Conservation (phyloP, 352 stramenopile genomes). For the Globisporangium parvum region DNA sequence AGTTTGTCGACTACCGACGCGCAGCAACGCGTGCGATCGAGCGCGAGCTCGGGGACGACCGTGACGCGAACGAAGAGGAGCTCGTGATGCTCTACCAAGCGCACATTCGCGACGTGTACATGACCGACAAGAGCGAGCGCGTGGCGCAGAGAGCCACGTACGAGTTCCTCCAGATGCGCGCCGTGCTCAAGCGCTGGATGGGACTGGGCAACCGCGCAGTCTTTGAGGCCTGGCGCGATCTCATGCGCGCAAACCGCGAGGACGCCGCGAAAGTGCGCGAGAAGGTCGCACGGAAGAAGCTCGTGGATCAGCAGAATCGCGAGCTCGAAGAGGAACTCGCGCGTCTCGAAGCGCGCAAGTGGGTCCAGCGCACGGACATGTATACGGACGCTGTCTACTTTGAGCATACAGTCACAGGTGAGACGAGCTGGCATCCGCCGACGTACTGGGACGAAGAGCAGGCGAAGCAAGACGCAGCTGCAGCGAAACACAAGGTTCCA, state of each 20-base stretch:
- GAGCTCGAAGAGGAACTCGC: slow-evolving; percentile 42
- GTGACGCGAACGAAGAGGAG: slow-evolving; percentile 33
- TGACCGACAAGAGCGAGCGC: slow-evolving; percentile 38
- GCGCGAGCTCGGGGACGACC: slow-evolving; percentile 24
- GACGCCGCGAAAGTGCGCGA: slow-evolving; percentile 23
- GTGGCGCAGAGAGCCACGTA: slow-evolving; percentile 38
- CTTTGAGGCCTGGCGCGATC: slow-evolving; percentile 59
- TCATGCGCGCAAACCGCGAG: slow-evolving; percentile 26
- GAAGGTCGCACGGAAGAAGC: slow-evolving; percentile 30
- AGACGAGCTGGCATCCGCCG: slow-evolving; percentile 43
- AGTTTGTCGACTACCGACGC: slow-evolving; percentile 39
- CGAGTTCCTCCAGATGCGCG: slow-evolving; percentile 59
- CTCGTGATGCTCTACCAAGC: slow-evolving; percentile 37
- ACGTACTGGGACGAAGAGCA: slow-evolving; percentile 53
- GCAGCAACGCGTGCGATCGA: slow-evolving; percentile 31
- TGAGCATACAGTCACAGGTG: slow-evolving; percentile 40
- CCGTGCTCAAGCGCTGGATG: slow-evolving; percentile 47
- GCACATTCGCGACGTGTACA: slow-evolving; percentile 39
- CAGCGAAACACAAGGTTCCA: slow-evolving; percentile 10
- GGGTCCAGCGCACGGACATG: slow-evolving; percentile 46
- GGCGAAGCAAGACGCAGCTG: slow-evolving; percentile 2
- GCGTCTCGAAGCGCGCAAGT: slow-evolving; percentile 38
- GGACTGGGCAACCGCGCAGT: slow-evolving; percentile 41
- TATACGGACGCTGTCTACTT: slow-evolving; percentile 70
- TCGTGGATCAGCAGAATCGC: slow-evolving; percentile 44